Evolutionary conservation across 495 filamentous ascomycete genomes (phyloP).

Genomic region (Astrothelium subdiscretum): DNA sequence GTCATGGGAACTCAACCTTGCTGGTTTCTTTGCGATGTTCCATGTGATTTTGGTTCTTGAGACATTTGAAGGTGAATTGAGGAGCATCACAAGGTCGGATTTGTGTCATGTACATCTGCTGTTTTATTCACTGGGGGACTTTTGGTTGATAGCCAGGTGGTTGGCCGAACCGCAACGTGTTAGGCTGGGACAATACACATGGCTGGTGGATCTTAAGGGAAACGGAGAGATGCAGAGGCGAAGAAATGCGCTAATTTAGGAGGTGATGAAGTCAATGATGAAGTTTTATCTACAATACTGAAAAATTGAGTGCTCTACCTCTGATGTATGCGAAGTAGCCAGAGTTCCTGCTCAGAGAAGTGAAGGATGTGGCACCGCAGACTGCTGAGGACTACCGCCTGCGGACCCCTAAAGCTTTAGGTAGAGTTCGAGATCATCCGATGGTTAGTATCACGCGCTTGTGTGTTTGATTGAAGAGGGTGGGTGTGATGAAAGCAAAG

Average conservation of each 20-base stretch:
- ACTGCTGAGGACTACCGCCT: too few species aligned
- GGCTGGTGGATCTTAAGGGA: not conserved
- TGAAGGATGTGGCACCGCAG: too few species aligned
- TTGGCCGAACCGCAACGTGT: not conserved
- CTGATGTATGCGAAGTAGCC: not conserved
- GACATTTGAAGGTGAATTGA: not conserved
- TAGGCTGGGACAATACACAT: not conserved
- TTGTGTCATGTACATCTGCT: not conserved
- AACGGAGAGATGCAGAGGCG: not conserved
- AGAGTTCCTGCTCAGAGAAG: too few species aligned
- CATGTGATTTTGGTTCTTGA: not conserved
- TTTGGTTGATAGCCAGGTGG: not conserved
- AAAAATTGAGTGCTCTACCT: not conserved
- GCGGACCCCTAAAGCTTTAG: too few species aligned
- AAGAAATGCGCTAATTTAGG: not conserved
- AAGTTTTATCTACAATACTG: not conserved
- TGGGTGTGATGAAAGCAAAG: too few species aligned
- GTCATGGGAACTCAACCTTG: not conserved
- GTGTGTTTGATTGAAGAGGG: too few species aligned
- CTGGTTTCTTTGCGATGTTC: not conserved
- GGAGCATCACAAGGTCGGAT: not conserved
- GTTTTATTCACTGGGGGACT: not conserved
- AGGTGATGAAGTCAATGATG: not conserved
- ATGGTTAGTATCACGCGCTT: too few species aligned
- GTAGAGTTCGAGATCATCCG: not conserved